Percentiles rank a stretch among this genome's conserved stretches.
These are phyloP conservation scores for Colletotrichum spinosum DNA, from an alignment of 2,329 filamentous ascomycete species.

Conservation along the genomic window DNA sequence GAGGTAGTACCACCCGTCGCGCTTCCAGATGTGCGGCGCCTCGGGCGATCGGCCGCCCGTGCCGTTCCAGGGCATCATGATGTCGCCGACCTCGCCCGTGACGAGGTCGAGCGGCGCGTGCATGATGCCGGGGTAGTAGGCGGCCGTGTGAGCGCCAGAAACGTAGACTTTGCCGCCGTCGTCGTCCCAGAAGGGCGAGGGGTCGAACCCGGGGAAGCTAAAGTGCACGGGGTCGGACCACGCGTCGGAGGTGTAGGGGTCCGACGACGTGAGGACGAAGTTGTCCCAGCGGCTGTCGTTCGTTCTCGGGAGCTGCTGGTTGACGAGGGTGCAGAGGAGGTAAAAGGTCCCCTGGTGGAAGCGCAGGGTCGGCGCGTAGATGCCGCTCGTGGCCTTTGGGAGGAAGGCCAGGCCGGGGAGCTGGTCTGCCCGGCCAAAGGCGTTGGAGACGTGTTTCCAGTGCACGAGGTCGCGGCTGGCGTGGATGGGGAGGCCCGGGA, in stretches of 20 bases:
- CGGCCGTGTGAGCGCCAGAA: conserved; percentile 47
- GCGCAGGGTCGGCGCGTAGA: conserved; percentile 61
- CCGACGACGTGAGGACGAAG: conserved; percentile 34
- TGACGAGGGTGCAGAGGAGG: conserved; percentile 51
- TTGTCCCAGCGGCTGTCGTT: conserved; percentile 34
- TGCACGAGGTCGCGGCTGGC: conserved; percentile 62
- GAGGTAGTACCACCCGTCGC: conserved; percentile 64
- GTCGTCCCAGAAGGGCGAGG: conserved; percentile 66
- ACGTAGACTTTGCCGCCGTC: conserved; percentile 66
- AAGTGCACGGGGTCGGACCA: conserved; percentile 45
- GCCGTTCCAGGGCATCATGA: conserved; percentile 59
- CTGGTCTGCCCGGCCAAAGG: conserved; percentile 53
- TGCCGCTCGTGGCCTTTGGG: conserved; percentile 48
- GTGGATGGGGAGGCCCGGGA: conserved; percentile 65
- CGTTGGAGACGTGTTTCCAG: conserved; percentile 59
- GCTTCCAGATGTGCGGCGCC: conserved; percentile 65
- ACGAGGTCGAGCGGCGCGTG: conserved; percentile 53
- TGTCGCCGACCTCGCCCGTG: conserved; percentile 53
- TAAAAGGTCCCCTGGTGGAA: conserved; percentile 58
- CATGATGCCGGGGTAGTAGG: conserved; percentile 48
- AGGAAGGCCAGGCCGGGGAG: conserved; percentile 50
- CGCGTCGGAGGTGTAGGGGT: conserved; percentile 39
- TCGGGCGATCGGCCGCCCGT: conserved; percentile 58
- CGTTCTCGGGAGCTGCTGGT: conserved; percentile 16
- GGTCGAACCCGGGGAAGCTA: conserved; percentile 52